These are phyloP conservation scores for Collybia sp. DNA, from an alignment of 768 basidiomycete species.

Conservation along the genomic window DNA sequence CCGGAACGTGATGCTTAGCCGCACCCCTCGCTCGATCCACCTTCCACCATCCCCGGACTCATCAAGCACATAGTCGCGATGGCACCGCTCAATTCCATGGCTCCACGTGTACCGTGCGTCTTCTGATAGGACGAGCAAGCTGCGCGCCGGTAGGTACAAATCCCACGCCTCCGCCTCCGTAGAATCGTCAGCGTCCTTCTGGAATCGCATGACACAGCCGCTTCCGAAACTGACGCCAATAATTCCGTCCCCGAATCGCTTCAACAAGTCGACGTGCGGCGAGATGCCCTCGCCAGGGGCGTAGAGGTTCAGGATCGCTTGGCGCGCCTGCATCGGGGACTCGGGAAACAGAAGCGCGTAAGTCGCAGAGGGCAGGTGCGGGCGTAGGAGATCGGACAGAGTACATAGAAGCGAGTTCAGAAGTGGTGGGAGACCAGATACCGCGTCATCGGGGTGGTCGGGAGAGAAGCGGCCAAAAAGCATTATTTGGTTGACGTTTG, in stretches of 20 bases:
- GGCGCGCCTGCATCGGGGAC: conserved; percentile 49
- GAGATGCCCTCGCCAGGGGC: conserved; percentile 85
- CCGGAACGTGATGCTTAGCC: conserved; percentile 82
- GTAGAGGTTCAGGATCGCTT: conserved; percentile 90
- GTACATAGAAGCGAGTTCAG: conserved; percentile 47
- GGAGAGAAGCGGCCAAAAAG: conserved; percentile 56
- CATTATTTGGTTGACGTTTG: conserved; percentile 76
- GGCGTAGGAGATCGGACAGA: conserved; percentile 44
- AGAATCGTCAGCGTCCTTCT: conserved; percentile 15
- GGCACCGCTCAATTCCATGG: conserved; percentile 75
- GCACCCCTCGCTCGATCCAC: conserved; percentile 47
- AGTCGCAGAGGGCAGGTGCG: conserved; percentile 42
- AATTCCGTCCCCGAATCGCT: conserved; percentile 86
- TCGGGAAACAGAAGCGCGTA: conserved; percentile 60
- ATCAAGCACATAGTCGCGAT: conserved; percentile 53
- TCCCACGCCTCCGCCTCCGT: conserved; percentile 24
- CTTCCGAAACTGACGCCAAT: conserved; percentile 81
- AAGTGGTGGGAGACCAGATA: conserved; percentile 50
- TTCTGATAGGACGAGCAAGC: conserved; percentile 71
- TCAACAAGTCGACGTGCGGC: conserved; percentile 81
- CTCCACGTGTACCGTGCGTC: conserved; percentile 85
- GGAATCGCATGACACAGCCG: conserved; percentile 79
- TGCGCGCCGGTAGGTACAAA: conserved; percentile 72
- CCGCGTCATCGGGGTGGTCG: not conserved
- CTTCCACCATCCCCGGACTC: conserved; percentile 14